phyloP scores from a whole-genome alignment of 208 protist species.

The Chromosphaera perkinsii region DNA sequence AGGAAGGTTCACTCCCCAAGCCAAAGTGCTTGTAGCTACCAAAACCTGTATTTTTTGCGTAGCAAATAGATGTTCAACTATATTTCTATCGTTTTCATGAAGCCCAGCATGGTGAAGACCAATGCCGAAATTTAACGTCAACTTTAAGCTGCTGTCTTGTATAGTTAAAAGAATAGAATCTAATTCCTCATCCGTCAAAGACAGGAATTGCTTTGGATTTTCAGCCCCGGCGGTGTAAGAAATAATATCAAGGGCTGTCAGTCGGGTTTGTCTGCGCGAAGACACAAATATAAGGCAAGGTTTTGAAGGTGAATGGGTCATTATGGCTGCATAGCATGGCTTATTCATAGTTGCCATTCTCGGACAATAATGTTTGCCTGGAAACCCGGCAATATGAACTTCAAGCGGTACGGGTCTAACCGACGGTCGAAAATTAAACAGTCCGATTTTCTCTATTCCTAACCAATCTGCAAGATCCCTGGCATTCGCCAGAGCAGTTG shows the following conservation, averaged over 20 bases:
- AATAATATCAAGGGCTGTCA: slow-evolving; percentile 97
- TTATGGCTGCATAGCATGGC: slow-evolving; percentile 93
- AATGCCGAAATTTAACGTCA: slow-evolving; percentile 95
- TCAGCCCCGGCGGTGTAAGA: slow-evolving; percentile 78
- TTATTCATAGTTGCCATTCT: slow-evolving; percentile 99
- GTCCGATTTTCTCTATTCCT: slow-evolving; percentile 70
- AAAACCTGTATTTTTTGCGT: slow-evolving; percentile 69
- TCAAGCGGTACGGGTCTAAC: slow-evolving; percentile 95
- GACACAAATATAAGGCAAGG: slow-evolving; percentile 98
- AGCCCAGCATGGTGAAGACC: slow-evolving; percentile 98
- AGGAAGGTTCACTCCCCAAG: slow-evolving; percentile 99
- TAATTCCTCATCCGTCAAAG: slow-evolving; percentile 72
- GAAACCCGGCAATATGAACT: slow-evolving; percentile 39
- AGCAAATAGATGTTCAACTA: slow-evolving; percentile 16
- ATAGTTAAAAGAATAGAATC: slow-evolving; percentile 62
- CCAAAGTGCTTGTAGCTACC: slow-evolving; percentile 95
- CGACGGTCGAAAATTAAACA: slow-evolving; percentile 97
- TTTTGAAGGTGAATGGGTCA: slow-evolving; percentile 72
- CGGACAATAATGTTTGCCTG: slow-evolving; percentile 62
- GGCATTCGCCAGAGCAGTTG: slow-evolving; percentile 97
- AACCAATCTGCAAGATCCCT: slow-evolving; percentile 95
- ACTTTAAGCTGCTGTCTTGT: slow-evolving; percentile 46
- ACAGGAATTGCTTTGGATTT: slow-evolving; percentile 82
- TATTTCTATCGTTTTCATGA: slow-evolving; percentile 48
- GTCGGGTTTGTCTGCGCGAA: slow-evolving; percentile 92